A percentile compares a stretch with the other conserved stretches of the same genome.
phyloP scores from a whole-genome alignment of 768 basidiomycete genomes.

The Lyophyllum semitale region DNA sequence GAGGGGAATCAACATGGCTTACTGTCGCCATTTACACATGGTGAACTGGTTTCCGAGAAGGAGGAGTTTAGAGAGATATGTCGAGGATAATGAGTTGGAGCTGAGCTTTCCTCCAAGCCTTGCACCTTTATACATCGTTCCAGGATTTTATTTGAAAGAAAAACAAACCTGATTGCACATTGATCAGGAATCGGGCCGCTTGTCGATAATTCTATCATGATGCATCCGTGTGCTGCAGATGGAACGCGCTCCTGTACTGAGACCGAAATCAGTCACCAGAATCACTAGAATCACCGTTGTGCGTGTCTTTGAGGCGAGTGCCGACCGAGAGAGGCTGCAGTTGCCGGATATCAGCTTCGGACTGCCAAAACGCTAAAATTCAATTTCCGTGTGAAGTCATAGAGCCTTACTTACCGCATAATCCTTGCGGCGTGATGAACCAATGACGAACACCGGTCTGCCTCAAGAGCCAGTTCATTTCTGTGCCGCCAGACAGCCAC shows the following conservation, averaged over 20 bases:
- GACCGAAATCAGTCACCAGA: constrained; percentile 17
- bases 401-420: background rate
- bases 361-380: constrained; percentile 21
- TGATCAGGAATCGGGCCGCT: constrained; percentile 19
- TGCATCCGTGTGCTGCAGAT: constrained; percentile 13
- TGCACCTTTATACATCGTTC: constrained; percentile 13
- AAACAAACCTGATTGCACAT: constrained; percentile 9
- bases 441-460: background rate
- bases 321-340: constrained; percentile 13
- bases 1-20: constrained; percentile 19
- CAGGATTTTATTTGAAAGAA: constrained; percentile 6
- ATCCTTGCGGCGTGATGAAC: background rate
- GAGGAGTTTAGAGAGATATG: constrained; percentile 16
- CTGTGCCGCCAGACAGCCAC: background rate
- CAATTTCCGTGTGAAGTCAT: constrained; percentile 15
- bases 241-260: constrained; percentile 13
- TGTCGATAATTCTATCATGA: constrained; percentile 20
- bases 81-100: constrained; percentile 11
- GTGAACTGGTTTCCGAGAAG: constrained; percentile 21
- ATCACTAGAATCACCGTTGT: constrained; percentile 6
- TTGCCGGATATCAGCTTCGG: constrained; percentile 11
- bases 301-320: constrained; percentile 10
- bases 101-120: background rate
- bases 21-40: constrained; percentile 82
- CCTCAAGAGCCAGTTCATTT: background rate